These are phyloP conservation scores for Stygiomarasmius scandens DNA, from an alignment of 1,284 basidiomycete species.

Conservation along the genomic window DNA sequence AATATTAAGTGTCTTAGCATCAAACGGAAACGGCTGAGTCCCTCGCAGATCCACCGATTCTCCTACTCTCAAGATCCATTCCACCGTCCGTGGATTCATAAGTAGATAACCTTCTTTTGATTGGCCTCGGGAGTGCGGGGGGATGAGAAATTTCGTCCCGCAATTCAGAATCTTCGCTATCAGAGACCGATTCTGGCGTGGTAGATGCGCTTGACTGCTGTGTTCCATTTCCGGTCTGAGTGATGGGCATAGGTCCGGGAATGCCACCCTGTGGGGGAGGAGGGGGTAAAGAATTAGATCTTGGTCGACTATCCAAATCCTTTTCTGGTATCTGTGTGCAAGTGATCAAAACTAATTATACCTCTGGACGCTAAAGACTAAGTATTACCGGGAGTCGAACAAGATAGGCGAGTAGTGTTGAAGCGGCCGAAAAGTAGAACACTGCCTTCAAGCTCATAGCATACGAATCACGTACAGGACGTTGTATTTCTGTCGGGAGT, in stretches of 20 bases:
- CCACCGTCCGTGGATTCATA: constrained; percentile 47
- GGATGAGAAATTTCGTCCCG: constrained; percentile 17
- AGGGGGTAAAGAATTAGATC: constrained; percentile 13
- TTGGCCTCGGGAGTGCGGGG: neutral
- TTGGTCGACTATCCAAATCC: constrained; percentile 42
- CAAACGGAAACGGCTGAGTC: neutral
- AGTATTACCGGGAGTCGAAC: constrained; percentile 64
- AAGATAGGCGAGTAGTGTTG: constrained; percentile 68
- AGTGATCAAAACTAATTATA: neutral
- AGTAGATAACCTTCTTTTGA: constrained; percentile 42
- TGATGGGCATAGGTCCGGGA: neutral
- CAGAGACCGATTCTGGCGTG: constrained; percentile 2
- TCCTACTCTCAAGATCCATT: constrained; percentile 45
- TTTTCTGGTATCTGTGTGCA: constrained; percentile 76
- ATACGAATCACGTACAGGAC: constrained; percentile 74
- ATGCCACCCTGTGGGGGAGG: neutral
- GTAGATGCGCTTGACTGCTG: neutral
- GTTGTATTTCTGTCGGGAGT: constrained; percentile 63
- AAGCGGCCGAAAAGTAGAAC: constrained; percentile 70
- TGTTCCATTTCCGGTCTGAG: constrained; percentile 3
- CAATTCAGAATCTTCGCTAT: neutral
- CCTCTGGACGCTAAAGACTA: neutral
- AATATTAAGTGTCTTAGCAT: neutral
- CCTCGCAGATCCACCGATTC: constrained; percentile 39
- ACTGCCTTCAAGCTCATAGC: constrained; percentile 67